A percentile compares a stretch with the other conserved stretches of the same genome.
Conservation (phyloP, 768 basidiomycete species). For the Gymnopilus junonius region DNA sequence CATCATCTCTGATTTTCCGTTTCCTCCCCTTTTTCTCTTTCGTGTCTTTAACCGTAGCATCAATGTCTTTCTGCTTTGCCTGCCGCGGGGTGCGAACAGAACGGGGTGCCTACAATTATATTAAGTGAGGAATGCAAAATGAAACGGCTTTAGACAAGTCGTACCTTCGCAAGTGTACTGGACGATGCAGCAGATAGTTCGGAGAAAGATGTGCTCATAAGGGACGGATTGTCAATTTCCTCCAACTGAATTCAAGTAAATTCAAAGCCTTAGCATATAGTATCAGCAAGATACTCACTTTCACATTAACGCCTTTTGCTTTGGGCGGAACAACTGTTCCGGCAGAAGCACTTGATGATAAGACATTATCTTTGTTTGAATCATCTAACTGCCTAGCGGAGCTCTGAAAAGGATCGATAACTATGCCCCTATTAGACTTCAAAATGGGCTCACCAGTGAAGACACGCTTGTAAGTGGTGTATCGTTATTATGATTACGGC, state of each 20-base stretch:
- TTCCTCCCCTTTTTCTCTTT: slow-evolving; percentile 45
- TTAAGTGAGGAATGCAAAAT: not conserved
- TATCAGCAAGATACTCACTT: slow-evolving; percentile 26
- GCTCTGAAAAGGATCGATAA: slow-evolving; percentile 19
- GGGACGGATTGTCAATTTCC: slow-evolving; percentile 34
- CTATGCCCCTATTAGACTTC: not conserved
- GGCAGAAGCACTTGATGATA: slow-evolving; percentile 9
- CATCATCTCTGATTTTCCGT: slow-evolving; percentile 50
- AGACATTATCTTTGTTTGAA: slow-evolving; percentile 17
- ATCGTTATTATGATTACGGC: slow-evolving; percentile 43
- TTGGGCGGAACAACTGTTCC: slow-evolving; percentile 14
- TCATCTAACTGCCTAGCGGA: slow-evolving; percentile 31
- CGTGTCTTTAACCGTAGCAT: slow-evolving; percentile 27
- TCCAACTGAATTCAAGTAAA: slow-evolving; percentile 32
- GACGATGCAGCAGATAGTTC: slow-evolving; percentile 24
- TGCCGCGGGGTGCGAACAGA: slow-evolving; percentile 32
- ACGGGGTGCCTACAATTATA: slow-evolving; percentile 21
- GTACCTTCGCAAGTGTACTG: slow-evolving; percentile 26
- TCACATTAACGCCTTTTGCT: slow-evolving; percentile 36
- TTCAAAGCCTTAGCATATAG: not conserved
- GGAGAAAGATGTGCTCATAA: slow-evolving; percentile 17
- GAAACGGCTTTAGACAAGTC: not conserved
- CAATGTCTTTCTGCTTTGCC: slow-evolving; percentile 32
- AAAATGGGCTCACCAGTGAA: slow-evolving; percentile 36
- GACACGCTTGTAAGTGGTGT: slow-evolving; percentile 43